Conservation (phyloP, 1,139 yeast genomes). For the Zygotorulaspora mrakii region DNA sequence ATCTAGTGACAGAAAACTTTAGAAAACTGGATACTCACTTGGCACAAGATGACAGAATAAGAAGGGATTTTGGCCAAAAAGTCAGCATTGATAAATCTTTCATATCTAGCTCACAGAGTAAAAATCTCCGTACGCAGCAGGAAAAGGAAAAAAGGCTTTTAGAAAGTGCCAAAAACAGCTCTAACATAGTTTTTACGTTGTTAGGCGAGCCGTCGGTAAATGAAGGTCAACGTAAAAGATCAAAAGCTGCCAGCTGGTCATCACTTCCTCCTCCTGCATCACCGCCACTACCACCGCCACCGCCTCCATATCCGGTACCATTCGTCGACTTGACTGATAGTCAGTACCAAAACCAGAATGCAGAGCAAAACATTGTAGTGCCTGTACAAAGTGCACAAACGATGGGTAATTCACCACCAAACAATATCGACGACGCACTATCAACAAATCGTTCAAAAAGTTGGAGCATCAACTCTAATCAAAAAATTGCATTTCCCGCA, state of each 20-base stretch:
- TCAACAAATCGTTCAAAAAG: too few species aligned
- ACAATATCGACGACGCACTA: too few species aligned
- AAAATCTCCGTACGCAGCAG: neutral
- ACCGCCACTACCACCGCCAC: constrained; percentile 1
- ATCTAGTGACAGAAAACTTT: neutral
- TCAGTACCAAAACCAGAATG: neutral
- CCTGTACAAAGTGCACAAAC: neutral
- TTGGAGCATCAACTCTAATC: too few species aligned
- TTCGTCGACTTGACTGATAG: neutral
- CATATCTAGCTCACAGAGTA: neutral
- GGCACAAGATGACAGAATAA: too few species aligned
- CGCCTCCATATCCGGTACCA: constrained; percentile 3
- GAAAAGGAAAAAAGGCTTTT: constrained; percentile 7
- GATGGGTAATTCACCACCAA: too few species aligned
- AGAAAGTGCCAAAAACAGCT: constrained; percentile 16
- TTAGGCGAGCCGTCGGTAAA: constrained; percentile 10
- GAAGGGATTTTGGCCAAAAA: too few species aligned
- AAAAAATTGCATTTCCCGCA: too few species aligned
- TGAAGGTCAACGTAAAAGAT: neutral
- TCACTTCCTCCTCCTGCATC: neutral
- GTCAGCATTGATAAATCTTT: too few species aligned
- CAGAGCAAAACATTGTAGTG: neutral
- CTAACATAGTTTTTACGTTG: constrained; percentile 17
- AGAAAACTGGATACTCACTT: neutral
- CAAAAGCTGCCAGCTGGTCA: neutral